A percentile compares a stretch with the other conserved stretches of the same genome.
Conservation (phyloP, 352 stramenopile species). For the Phytophthora lateralis region DNA sequence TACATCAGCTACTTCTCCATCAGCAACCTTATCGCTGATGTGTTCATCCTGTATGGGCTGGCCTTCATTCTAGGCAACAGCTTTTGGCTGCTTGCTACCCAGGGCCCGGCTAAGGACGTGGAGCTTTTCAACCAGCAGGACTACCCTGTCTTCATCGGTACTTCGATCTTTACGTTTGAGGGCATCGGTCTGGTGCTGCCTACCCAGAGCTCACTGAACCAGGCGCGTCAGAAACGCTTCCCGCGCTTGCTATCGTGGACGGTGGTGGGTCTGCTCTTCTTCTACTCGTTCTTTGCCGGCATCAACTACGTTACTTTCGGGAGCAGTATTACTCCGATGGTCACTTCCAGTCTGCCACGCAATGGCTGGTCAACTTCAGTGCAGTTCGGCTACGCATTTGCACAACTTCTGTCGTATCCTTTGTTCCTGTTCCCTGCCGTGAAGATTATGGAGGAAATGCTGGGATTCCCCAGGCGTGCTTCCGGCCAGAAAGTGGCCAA, state of each 20-base stretch:
- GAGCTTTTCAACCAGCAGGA: slow-evolving; percentile 73
- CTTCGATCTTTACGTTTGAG: slow-evolving; percentile 83
- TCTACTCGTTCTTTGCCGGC: slow-evolving; percentile 84
- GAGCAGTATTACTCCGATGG: slow-evolving; percentile 63
- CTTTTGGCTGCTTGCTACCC: slow-evolving; percentile 57
- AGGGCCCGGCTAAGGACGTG: slow-evolving; percentile 55
- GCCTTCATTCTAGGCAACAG: slow-evolving; percentile 78
- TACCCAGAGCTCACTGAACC: slow-evolving; percentile 71
- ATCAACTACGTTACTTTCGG: slow-evolving; percentile 85
- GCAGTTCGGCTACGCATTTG: slow-evolving; percentile 79
- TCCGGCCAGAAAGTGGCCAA: slow-evolving; percentile 76
- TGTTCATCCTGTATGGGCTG: slow-evolving; percentile 86
- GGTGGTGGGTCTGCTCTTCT: slow-evolving; percentile 71
- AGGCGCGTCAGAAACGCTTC: slow-evolving; percentile 69
- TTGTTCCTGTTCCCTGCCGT: slow-evolving; percentile 81
- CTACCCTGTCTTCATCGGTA: slow-evolving; percentile 83
- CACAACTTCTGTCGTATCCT: slow-evolving; percentile 80
- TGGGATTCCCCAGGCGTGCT: slow-evolving; percentile 68
- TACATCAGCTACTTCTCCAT: slow-evolving; percentile 90
- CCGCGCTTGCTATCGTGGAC: slow-evolving; percentile 59
- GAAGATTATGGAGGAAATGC: slow-evolving; percentile 87
- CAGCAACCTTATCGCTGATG: slow-evolving; percentile 83
- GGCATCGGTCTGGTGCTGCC: slow-evolving; percentile 82
- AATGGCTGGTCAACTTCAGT: slow-evolving; percentile 79
- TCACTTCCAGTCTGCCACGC: slow-evolving; percentile 73